Evolutionary conservation across 2,329 filamentous ascomycete species (phyloP).

Genomic region (Talaromyces sp.): DNA sequence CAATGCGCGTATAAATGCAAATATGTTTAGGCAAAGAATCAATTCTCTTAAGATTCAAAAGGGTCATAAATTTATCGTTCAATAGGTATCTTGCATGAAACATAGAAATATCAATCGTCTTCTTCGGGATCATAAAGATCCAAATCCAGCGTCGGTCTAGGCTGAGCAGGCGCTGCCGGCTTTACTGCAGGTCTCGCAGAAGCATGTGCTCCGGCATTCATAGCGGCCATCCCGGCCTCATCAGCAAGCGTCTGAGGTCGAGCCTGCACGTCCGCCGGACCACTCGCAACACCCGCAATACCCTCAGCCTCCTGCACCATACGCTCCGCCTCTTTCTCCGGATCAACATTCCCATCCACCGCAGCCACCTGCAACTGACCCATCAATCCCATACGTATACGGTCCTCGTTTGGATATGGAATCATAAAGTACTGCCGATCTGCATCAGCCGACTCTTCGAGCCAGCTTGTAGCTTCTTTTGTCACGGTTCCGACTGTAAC

Average conservation of each 20-base stretch:
- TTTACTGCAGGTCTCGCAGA: conserved; percentile 14
- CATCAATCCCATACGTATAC: conserved; percentile 45
- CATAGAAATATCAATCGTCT: conserved; percentile 32
- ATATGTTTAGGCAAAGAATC: not conserved
- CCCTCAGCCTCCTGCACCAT: conserved; percentile 55
- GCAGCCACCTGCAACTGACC: conserved; percentile 42
- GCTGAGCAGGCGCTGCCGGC: conserved; percentile 27
- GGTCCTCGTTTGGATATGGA: conserved; percentile 44
- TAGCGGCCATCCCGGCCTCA: conserved; percentile 35
- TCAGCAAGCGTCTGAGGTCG: conserved; percentile 33
- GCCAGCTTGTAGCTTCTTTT: conserved; percentile 40
- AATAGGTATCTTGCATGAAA: not conserved
- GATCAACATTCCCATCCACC: conserved; percentile 57
- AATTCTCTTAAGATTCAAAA: not conserved
- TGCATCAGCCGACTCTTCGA: conserved; percentile 41
- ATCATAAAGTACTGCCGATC: conserved; percentile 41
- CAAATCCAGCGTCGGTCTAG: conserved; percentile 42
- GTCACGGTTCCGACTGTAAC: conserved; percentile 38
- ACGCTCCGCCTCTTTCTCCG: conserved; percentile 48
- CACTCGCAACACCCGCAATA: conserved; percentile 39
- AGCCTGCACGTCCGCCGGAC: conserved; percentile 42
- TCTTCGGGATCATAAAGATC: conserved; percentile 46
- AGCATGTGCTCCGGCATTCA: conserved; percentile 27
- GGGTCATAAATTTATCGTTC: not conserved
- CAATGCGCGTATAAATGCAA: not conserved